Percentiles rank a stretch among this genome's conserved stretches.
phyloP scores from a whole-genome alignment of 208 protist genomes.

The Crithidia mellificae region DNA sequence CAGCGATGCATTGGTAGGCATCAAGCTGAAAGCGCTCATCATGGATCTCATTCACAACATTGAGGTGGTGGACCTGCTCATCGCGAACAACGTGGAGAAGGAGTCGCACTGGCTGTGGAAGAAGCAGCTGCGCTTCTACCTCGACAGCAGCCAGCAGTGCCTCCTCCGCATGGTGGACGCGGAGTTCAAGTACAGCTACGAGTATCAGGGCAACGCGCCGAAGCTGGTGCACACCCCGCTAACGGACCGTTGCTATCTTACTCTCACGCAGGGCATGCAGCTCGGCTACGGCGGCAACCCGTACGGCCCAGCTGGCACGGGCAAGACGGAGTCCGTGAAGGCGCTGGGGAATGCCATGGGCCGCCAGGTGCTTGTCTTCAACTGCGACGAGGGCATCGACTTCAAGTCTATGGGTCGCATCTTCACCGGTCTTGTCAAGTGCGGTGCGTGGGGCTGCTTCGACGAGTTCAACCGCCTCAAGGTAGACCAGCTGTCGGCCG shows the following conservation, averaged over 20 bases:
- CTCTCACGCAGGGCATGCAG: constrained; percentile 97
- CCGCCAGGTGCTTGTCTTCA: constrained; percentile 98
- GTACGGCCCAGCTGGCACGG: constrained; percentile 98
- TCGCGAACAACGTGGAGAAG: constrained; percentile 73
- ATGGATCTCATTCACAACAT: constrained; percentile 99
- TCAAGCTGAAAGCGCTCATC: constrained; percentile 97
- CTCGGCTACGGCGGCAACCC: constrained; percentile 98
- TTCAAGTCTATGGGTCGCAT: constrained; percentile 99
- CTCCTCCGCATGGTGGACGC: constrained; percentile 94
- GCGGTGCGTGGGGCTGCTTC: constrained; percentile 99
- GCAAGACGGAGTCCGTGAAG: constrained; percentile 99
- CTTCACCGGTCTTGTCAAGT: constrained; percentile 98
- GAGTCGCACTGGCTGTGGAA: constrained; percentile 95
- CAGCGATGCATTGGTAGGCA: constrained; percentile 82
- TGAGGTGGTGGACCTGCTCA: constrained; percentile 93
- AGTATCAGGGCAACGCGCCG: constrained; percentile 98
- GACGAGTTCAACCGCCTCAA: constrained; percentile 99
- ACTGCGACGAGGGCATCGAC: constrained; percentile 99
- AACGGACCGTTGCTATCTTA: constrained; percentile 98
- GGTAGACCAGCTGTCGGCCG: constrained; percentile 97
- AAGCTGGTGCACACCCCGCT: constrained; percentile 98
- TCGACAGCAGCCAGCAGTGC: constrained; percentile 64
- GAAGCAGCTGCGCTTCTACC: constrained; percentile 97
- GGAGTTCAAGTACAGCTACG: constrained; percentile 97
- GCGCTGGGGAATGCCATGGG: constrained; percentile 97